Evolutionary conservation across 805 yeast species (phyloP).

Genomic region (Spencermartinsiella europaea): DNA sequence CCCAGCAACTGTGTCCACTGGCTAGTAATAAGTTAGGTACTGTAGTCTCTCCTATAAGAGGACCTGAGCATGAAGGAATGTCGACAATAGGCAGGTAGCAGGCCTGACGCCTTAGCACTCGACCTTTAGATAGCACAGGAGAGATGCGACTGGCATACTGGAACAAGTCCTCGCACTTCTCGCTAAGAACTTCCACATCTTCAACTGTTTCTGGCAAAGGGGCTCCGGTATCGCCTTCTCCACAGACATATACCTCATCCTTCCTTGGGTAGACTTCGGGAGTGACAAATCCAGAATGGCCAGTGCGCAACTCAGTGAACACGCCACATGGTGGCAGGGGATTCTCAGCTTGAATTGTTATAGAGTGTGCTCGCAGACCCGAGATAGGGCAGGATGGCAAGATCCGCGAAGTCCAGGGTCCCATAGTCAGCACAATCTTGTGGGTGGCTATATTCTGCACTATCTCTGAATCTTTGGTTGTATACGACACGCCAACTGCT

Average conservation of each 20-base stretch:
- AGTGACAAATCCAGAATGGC: slow-evolving; percentile 51
- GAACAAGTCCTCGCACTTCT: slow-evolving; percentile 84
- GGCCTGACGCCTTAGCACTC: slow-evolving; percentile 79
- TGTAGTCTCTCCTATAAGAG: slow-evolving; percentile 89
- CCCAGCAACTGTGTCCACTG: slow-evolving; percentile 98
- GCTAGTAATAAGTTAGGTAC: slow-evolving; percentile 74
- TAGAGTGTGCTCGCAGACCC: slow-evolving; percentile 92
- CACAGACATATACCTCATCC: slow-evolving; percentile 95
- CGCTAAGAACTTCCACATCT: slow-evolving; percentile 81
- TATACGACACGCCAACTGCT: slow-evolving; percentile 68
- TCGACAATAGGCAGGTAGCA: slow-evolving; percentile 93
- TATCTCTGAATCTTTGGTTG: slow-evolving; percentile 32
- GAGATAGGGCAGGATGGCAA: slow-evolving; percentile 91
- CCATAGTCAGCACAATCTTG: slow-evolving; percentile 78
- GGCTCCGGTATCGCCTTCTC: slow-evolving; percentile 90
- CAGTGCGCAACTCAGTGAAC: slow-evolving; percentile 82
- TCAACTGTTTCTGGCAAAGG: slow-evolving; percentile 92
- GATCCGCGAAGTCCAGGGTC: slow-evolving; percentile 95
- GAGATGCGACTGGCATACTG: slow-evolving; percentile 73
- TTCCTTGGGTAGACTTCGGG: slow-evolving; percentile 95
- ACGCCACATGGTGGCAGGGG: slow-evolving; percentile 91
- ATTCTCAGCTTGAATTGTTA: slow-evolving; percentile 76
- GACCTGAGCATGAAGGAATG: slow-evolving; percentile 89
- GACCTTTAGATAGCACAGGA: slow-evolving; percentile 64
- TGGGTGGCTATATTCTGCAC: slow-evolving; percentile 43